Conservation (phyloP, 345 rosid genomes). For the Brassica nigra region DNA sequence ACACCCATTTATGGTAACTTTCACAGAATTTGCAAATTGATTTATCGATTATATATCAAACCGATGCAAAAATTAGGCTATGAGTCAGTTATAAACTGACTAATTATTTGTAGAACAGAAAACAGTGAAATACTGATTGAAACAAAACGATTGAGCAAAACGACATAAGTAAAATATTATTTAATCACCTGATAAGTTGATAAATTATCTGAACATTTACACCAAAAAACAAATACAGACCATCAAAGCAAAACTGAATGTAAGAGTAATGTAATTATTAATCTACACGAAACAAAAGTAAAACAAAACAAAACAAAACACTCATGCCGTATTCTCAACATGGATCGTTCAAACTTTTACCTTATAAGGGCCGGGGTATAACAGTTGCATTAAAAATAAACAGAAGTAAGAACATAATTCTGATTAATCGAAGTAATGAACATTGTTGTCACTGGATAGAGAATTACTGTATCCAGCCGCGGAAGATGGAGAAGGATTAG, state of each 20-base stretch:
- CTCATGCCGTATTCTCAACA: neutral
- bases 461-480: constrained; percentile 50
- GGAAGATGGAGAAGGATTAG: constrained; percentile 45
- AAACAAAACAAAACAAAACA: neutral
- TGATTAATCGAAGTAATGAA: constrained; percentile 53
- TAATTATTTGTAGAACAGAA: too few species aligned
- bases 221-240: too few species aligned
- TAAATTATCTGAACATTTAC: too few species aligned
- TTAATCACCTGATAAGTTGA: too few species aligned
- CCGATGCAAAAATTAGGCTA: too few species aligned
- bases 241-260: too few species aligned
- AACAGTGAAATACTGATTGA: too few species aligned
- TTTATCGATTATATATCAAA: too few species aligned
- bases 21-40: neutral
- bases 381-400: neutral
- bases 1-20: neutral
- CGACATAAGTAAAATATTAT: too few species aligned
- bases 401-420: constrained; percentile 16
- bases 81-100: too few species aligned
- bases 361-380: neutral
- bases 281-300: neutral
- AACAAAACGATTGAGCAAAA: too few species aligned
- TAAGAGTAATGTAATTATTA: neutral
- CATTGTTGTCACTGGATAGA: constrained; percentile 54
- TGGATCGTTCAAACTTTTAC: constrained; percentile 16